Evolutionary conservation across 2,329 filamentous ascomycete species (phyloP), one percentile per base, ranked within the genome.

Genomic region (Didymella arachidicola): DNA sequence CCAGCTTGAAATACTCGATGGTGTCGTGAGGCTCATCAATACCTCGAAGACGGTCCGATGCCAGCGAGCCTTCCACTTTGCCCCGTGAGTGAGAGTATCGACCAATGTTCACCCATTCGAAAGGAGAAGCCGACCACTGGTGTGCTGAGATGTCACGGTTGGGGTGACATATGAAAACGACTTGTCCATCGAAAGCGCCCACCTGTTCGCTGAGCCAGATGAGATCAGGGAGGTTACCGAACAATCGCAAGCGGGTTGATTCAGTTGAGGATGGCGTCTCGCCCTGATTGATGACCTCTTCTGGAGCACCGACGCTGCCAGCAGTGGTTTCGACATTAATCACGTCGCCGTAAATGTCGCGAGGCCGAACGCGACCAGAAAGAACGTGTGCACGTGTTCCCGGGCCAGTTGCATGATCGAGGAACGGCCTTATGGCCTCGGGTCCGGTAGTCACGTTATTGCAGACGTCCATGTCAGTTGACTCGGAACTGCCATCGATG

Each of bases 71-170:
- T 61, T 82, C 80, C 3, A 80, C 73, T 52, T 67, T 75, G 67
- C 77, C 75, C 47, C 77, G 75, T 14, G 67, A 74, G 56, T 80
- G 77, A 32, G 74, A 78, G 60, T 77, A 82, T 26, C 74, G 72
- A 2, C 80, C 80, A 38, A 82, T 77, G 55, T 80, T 80, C 47
- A 76, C 71, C 81, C 81, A 83, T 39, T 78, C 69, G 44, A 72
- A 80, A 3, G 75, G 68, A 1, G 57, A 51, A 0, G 59, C 57
- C 7, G 77, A 79, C 81, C 81, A 83, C 58, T 81, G 78, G 51
- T 82, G 80, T 2, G 80, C 80, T 26, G 78, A 78, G 4, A 82
- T 73, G 54, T 82, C 79, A 45, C 79, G 75, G 57, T 81, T 82
- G 0, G 79, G 79, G 61, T 83, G 79, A 47, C 79, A 75, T 30